These are phyloP conservation scores for Stentor roeselii DNA, from an alignment of 73 alveolate genomes.

Conservation along the genomic window DNA sequence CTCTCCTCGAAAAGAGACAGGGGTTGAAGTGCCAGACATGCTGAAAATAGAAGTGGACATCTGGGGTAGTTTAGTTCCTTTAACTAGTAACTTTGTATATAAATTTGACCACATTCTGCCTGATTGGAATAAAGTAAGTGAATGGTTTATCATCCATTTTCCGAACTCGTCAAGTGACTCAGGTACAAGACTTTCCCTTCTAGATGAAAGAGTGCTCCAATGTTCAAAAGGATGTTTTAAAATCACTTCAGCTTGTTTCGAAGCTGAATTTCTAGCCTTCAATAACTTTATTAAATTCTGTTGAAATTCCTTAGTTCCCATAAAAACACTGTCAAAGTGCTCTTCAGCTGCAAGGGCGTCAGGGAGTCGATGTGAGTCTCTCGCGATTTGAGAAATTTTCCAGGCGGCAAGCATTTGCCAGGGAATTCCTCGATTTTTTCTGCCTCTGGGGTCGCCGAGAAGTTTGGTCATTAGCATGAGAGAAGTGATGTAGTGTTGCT, in stretches of 20 bases:
- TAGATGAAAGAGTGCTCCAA: neutral
- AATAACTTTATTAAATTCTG: neutral
- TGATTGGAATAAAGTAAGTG: neutral
- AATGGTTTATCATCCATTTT: conserved; percentile 6
- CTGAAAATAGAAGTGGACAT: neutral
- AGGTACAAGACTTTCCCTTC: neutral
- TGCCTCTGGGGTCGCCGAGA: conserved; percentile 74
- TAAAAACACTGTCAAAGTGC: conserved; percentile 21
- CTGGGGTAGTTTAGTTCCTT: neutral
- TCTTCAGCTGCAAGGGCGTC: conserved; percentile 24
- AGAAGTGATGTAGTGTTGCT: conserved; percentile 47
- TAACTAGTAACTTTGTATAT: neutral
- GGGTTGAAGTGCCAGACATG: conserved; percentile 11
- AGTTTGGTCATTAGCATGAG: conserved; percentile 39
- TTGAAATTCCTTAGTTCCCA: conserved; percentile 8
- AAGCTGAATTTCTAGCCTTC: conserved; percentile 7
- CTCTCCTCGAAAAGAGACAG: neutral
- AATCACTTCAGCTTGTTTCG: neutral
- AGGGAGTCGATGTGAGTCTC: neutral
- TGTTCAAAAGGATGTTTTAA: conserved; percentile 25
- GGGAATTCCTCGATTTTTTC: conserved; percentile 50
- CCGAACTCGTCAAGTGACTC: neutral
- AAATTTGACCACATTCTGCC: conserved; percentile 10
- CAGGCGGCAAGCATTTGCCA: conserved; percentile 42
- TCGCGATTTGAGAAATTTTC: conserved; percentile 50